Base-by-base conservation (phyloP, 768 basidiomycete species). In the Boletus subparvulus region DNA sequence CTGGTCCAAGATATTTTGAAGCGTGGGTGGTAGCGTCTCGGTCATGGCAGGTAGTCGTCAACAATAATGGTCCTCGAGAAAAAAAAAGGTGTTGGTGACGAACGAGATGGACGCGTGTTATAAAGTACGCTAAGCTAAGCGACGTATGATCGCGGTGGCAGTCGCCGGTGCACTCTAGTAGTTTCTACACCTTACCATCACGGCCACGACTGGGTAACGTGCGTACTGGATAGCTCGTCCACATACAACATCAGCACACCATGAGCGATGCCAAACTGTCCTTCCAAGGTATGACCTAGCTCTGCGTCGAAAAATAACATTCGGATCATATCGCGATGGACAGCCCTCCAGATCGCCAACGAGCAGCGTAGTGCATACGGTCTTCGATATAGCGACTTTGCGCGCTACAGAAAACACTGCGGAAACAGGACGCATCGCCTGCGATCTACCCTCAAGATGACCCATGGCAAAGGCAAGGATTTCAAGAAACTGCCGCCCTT, bases 1-100 rank as follows among this genome's bases (percentile, higher is more conserved):
- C 75, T 99, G 96, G 73, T 98, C 95, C 32, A 99, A 76, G 47
- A 99, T 78, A 69, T 97, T 98, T 78, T 97, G 93, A 9, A 99
- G 84, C 17, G 93, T 94, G 19, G 96, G 86, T 16, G 83, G 81
- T 41, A 96, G 82, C 2, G 80, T 77, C 54, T 85, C 79, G 37
- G 81, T 68, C 85, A 87, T 86, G 61, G 45, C 58, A 39, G 41
- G 41, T 39, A 32, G 46, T 60, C 54, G 61, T 62, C 43, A 52
- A 52, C 42, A 21, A 51, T 53, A 37, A 47, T 42, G 24, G 45
- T 39, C 49, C 45, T 42, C n/a, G 17, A 42, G 39, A 58, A 54
- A 36, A 54, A 47, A 50, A 50, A 42, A 12, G 21, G 16, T 50
- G 41, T 39, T 41, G 43, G 46, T 42, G 39, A 33, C 51, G 42